Base-by-base conservation (phyloP, 1,139 yeast species). In the Zygosaccharomyces pseudobailii region DNA sequence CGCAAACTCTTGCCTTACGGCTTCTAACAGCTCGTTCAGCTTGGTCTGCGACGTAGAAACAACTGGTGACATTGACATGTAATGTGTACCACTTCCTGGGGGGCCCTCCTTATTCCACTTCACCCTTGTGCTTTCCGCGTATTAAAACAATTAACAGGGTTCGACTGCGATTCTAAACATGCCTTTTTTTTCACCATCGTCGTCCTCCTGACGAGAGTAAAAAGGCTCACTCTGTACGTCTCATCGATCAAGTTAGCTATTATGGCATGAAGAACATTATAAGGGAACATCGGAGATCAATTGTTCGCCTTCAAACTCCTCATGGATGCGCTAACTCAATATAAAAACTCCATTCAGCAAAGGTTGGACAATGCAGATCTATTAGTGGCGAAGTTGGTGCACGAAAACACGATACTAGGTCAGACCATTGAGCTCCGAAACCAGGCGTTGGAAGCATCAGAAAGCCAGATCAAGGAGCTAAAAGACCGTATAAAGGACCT, bases 1-100 rank as follows among this genome's bases (percentile, higher is more conserved):
- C 59, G 88, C 94, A 60, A 92, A 90, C 73, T 92, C 98, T 63
- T 84, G 88, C 70, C 88, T 87, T 66, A 92, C 83, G 36, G 95
- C 96, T 48, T 92, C 97, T 61, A 92, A 75, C 55, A 92, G 78
- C 69, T 92, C 97, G 46, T 68, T 68, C 47, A 69, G 57, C 55
- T 62, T 61, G 37, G 43, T 54, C 45, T 56, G 58, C 28, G 61
- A 49, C 13, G 56, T 52, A 32, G 55, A 47, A 34, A 54, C 56
- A 34, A 50, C 50, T 36, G 61, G 47, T 28, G 57, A 50, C 57
- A 55, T 53, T 28, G 41, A 31, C 33, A 30, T 30, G 33, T 6
- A 30, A 30, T 30, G 33, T n/a, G 10, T 30, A 30, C 19, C 33
- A n/a, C 19, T 30, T 30, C 5, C 33, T 30, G 25, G 31, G 33